Conservation (phyloP, 1,139 yeast species). For the Casaregolazyma lundiana region DNA sequence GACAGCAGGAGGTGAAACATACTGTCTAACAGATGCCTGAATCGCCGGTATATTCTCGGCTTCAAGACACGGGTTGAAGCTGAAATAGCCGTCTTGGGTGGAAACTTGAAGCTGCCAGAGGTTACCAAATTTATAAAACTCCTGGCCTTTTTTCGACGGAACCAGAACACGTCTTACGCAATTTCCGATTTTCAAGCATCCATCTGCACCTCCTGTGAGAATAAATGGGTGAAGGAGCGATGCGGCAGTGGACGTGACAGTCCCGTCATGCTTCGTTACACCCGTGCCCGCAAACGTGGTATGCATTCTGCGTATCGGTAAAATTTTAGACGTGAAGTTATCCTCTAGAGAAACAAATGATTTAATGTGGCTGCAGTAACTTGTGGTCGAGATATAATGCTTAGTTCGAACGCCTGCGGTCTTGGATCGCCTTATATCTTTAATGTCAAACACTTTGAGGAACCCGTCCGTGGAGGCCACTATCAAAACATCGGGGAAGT, state of each 20-base stretch:
- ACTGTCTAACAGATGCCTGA: slow-evolving; percentile 20
- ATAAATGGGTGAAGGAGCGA: slow-evolving; percentile 56
- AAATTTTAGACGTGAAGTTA: slow-evolving; percentile 34
- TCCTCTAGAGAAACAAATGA: slow-evolving; percentile 43
- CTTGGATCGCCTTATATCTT: slow-evolving; percentile 38
- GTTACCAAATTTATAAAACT: slow-evolving; percentile 25
- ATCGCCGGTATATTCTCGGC: slow-evolving; percentile 23
- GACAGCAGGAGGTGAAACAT: slow-evolving; percentile 48
- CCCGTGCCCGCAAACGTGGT: slow-evolving; percentile 34
- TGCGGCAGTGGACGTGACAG: slow-evolving; percentile 38
- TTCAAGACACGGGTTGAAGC: slow-evolving; percentile 31
- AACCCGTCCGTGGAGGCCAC: slow-evolving; percentile 48
- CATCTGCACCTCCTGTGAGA: slow-evolving; percentile 60
- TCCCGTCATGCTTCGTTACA: slow-evolving; percentile 38
- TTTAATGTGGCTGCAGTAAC: slow-evolving; percentile 38
- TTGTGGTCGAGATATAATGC: slow-evolving; percentile 29
- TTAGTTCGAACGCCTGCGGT: slow-evolving; percentile 36
- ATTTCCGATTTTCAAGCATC: slow-evolving; percentile 45
- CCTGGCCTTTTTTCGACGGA: slow-evolving; percentile 36
- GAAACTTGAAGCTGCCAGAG: slow-evolving; percentile 26
- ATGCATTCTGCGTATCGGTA: slow-evolving; percentile 34
- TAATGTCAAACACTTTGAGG: slow-evolving; percentile 40
- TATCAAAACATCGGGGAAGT: slow-evolving; percentile 39
- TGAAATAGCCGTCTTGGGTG: slow-evolving; percentile 31
- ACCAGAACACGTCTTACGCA: slow-evolving; percentile 40